Conservation (phyloP, 805 yeast genomes). For the Saccharomyces eubayanus region DNA sequence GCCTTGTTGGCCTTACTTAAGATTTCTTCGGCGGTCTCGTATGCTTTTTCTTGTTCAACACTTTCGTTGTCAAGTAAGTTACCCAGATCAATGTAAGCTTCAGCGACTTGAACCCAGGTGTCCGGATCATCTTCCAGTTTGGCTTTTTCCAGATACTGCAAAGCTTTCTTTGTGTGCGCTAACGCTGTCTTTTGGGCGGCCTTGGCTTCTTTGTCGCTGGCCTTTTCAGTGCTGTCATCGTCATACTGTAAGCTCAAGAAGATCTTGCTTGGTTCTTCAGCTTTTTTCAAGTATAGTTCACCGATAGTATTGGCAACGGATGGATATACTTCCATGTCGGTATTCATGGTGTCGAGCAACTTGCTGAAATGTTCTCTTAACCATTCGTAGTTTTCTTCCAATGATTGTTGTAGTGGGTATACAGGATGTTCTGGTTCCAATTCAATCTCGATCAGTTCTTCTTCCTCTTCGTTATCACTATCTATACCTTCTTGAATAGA, state of each 20-base stretch:
- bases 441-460: slow-evolving; percentile 28
- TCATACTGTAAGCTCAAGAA: slow-evolving; percentile 54
- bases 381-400: slow-evolving; percentile 46
- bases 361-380: slow-evolving; percentile 26
- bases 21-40: slow-evolving; percentile 59
- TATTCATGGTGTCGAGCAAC: slow-evolving; percentile 13
- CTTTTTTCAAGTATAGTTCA: slow-evolving; percentile 53
- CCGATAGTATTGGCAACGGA: slow-evolving; percentile 48
- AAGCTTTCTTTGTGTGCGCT: slow-evolving; percentile 43
- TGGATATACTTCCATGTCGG: slow-evolving; percentile 27
- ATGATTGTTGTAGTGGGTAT: slow-evolving; percentile 29
- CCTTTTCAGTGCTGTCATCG: slow-evolving; percentile 33
- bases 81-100: slow-evolving; percentile 72
- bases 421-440: slow-evolving; percentile 51
- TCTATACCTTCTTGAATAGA: slow-evolving; percentile 51
- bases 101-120: slow-evolving; percentile 78
- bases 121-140: slow-evolving; percentile 69
- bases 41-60: slow-evolving; percentile 56
- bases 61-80: slow-evolving; percentile 61
- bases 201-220: slow-evolving; percentile 22
- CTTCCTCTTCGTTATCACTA: slow-evolving; percentile 46
- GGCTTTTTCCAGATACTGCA: slow-evolving; percentile 48
- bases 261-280: slow-evolving; percentile 50
- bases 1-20: slow-evolving; percentile 69
- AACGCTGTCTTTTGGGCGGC: slow-evolving; percentile 46